Conservation (phyloP, 2,329 filamentous ascomycete species). For the Aspergillus sp. region DNA sequence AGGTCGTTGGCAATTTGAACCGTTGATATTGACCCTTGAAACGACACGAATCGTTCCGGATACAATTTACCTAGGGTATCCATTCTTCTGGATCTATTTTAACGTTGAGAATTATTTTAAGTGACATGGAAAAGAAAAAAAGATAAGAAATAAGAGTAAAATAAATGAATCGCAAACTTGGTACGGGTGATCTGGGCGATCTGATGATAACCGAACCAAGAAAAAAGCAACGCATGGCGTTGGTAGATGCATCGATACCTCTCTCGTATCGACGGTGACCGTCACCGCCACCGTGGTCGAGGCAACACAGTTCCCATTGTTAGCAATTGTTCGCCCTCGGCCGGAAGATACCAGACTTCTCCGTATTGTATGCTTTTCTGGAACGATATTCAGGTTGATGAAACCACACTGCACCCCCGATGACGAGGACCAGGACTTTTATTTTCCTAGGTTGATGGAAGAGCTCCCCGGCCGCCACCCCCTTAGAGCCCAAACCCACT, state of each 20-base stretch:
- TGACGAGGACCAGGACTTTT: neutral
- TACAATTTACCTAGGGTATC: no score
- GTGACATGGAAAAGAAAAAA: neutral
- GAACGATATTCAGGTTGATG: neutral
- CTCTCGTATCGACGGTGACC: neutral
- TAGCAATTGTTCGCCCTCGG: neutral
- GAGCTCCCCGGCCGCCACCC: slow-evolving; percentile 29
- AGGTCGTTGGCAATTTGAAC: neutral
- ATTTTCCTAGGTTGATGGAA: neutral
- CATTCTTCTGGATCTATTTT: neutral
- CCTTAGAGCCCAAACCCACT: slow-evolving; percentile 22
- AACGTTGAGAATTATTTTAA: neutral
- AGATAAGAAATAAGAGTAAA: neutral
- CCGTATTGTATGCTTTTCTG: neutral
- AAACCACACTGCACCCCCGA: neutral
- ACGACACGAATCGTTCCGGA: no score
- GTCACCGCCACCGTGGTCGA: slow-evolving; percentile 15
- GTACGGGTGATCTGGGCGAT: neutral
- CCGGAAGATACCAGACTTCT: neutral
- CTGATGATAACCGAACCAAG: neutral
- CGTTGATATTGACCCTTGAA: neutral
- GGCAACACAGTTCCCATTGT: neutral
- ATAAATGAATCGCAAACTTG: neutral
- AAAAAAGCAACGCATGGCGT: slow-evolving; percentile 1
- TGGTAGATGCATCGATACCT: neutral